A percentile compares a stretch with the other conserved stretches of the same genome.
Evolutionary conservation across 2,329 filamentous ascomycete genomes (phyloP).

Genomic region (Fusarium protoensiforme): DNA sequence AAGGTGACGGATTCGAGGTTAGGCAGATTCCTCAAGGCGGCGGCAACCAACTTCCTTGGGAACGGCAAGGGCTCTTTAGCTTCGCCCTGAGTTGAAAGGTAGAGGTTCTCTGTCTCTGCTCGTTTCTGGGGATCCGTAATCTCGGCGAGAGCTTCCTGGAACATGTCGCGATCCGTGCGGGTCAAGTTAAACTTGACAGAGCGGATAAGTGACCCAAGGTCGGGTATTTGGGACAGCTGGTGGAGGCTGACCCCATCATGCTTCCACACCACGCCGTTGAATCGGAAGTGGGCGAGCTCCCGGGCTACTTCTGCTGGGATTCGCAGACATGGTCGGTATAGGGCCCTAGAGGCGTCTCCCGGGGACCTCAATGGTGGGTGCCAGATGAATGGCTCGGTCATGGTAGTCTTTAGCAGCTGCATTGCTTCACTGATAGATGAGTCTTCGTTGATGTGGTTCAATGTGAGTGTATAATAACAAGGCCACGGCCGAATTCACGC

Average conservation of each 20-base stretch:
- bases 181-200: conserved; percentile 58
- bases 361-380: conserved; percentile 16
- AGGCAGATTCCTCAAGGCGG: conserved; percentile 25
- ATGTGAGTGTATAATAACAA: background rate
- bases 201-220: conserved; percentile 54
- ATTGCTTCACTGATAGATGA: background rate
- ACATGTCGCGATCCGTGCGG: conserved; percentile 12
- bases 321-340: conserved; percentile 48
- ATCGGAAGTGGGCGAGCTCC: conserved; percentile 42
- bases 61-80: conserved; percentile 2
- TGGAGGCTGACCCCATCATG: conserved; percentile 58
- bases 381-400: background rate
- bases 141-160: background rate
- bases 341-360: conserved; percentile 49
- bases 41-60: conserved; percentile 17
- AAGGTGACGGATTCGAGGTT: conserved; percentile 36
- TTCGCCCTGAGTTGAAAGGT: conserved; percentile 16
- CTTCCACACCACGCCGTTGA: conserved; percentile 57
- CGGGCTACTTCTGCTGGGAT: conserved; percentile 4
- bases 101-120: conserved; percentile 3
- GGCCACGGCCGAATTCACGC: background rate
- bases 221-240: conserved; percentile 55
- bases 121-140: background rate
- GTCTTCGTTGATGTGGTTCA: background rate
- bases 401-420: background rate